These are phyloP conservation scores for Mycena belliarum DNA, from an alignment of 768 basidiomycete species.

Conservation along the genomic window DNA sequence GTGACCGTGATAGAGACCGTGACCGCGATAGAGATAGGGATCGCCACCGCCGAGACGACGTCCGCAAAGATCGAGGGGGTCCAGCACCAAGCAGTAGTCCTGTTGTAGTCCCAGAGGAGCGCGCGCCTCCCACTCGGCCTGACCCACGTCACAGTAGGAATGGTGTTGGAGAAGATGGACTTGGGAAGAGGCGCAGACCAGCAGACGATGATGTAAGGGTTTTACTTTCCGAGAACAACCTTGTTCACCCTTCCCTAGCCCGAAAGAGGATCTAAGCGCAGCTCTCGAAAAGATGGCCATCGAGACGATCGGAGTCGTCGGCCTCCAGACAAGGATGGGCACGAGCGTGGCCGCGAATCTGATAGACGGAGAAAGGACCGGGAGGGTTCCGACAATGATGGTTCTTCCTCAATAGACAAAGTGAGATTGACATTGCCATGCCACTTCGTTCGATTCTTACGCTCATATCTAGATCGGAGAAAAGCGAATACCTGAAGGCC, in stretches of 20 bases:
- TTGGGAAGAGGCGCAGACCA: conserved; percentile 72
- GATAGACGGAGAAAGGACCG: conserved; percentile 70
- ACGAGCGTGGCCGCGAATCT: conserved; percentile 67
- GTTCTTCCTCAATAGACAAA: conserved; percentile 56
- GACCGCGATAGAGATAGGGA: conserved; percentile 43
- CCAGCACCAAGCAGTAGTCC: conserved; percentile 36
- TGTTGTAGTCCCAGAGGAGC: conserved; percentile 47
- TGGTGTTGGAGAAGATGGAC: conserved; percentile 52
- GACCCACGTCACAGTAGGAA: conserved; percentile 51
- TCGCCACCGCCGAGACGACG: conserved; percentile 57
- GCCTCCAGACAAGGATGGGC: conserved; percentile 64
- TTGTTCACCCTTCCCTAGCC: conserved; percentile 41
- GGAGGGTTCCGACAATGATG: conserved; percentile 53
- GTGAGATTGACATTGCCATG: conserved; percentile 35
- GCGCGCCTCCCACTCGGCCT: conserved; percentile 57
- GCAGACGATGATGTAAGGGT: conserved; percentile 72
- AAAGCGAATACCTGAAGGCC: conserved; percentile 58
- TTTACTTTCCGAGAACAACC: background rate
- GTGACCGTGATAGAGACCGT: conserved; percentile 48
- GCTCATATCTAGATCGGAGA: conserved; percentile 42
- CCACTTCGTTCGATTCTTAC: background rate
- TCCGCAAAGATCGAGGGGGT: conserved; percentile 51
- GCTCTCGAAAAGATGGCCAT: conserved; percentile 75
- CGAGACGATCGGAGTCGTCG: conserved; percentile 75
- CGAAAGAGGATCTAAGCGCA: conserved; percentile 79